Evolutionary conservation across 2,329 filamentous ascomycete genomes (phyloP).

Genomic region (Pseudogymnoascus sp.): DNA sequence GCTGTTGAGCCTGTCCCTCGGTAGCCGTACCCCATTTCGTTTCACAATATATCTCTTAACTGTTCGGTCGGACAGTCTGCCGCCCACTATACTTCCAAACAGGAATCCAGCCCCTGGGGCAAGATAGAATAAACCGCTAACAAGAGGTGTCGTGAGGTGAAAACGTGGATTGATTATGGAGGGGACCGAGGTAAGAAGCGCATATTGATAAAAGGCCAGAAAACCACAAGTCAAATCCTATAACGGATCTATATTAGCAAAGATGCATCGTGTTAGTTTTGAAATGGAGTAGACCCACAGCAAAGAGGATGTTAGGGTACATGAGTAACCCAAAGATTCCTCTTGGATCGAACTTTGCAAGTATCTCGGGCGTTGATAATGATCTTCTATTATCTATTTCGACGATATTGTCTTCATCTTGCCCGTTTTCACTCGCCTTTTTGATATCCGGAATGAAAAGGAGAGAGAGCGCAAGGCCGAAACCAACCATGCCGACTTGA

Average conservation of each 20-base stretch:
- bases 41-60: conserved; percentile 36
- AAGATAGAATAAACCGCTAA: conserved; percentile 62
- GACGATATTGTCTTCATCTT: neutral
- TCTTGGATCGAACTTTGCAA: conserved; percentile 21
- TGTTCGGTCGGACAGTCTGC: conserved; percentile 37
- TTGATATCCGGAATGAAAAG: conserved; percentile 21
- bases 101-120: conserved; percentile 61
- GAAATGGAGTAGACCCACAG: conserved; percentile 15
- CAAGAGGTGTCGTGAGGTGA: conserved; percentile 52
- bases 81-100: conserved; percentile 57
- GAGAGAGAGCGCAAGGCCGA: conserved; percentile 25
- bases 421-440: neutral
- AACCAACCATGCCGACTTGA: conserved; percentile 27
- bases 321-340: conserved; percentile 20
- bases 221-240: conserved; percentile 16
- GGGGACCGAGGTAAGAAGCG: conserved; percentile 54
- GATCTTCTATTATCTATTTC: neutral
- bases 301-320: conserved; percentile 24
- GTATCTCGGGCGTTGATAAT: conserved; percentile 7
- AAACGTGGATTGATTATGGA: conserved; percentile 66
- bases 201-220: conserved; percentile 36
- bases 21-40: conserved; percentile 26
- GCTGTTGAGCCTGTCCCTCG: conserved; percentile 30
- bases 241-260: neutral
- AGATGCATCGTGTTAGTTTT: neutral